A percentile compares a stretch with the other conserved stretches of the same genome.
Evolutionary conservation across 2,329 filamentous ascomycete genomes (phyloP).

Genomic region (Aspergillus sp.): DNA sequence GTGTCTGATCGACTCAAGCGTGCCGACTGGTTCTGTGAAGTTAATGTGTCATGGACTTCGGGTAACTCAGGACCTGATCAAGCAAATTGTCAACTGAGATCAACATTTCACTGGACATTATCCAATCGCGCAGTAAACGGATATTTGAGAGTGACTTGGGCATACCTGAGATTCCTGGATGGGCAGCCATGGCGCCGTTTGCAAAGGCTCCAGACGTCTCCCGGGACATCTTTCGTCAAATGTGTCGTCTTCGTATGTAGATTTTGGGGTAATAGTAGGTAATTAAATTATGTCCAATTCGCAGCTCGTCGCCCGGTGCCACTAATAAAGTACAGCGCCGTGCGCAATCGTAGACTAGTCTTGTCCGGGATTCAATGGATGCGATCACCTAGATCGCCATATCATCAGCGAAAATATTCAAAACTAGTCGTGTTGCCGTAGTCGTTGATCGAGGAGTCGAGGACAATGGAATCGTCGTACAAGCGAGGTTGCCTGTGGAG

Average conservation of each 20-base stretch:
- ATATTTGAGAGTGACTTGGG: background rate
- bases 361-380: background rate
- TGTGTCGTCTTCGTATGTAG: background rate
- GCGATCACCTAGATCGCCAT: slow-evolving; percentile 3
- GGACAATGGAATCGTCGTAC: background rate
- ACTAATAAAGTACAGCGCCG: background rate
- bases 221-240: slow-evolving; percentile 17
- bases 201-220: slow-evolving; percentile 10
- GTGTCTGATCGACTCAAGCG: slow-evolving; percentile 33
- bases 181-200: slow-evolving; percentile 12
- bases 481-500: background rate
- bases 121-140: background rate
- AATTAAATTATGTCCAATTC: background rate
- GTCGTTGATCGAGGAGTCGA: background rate
- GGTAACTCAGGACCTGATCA: slow-evolving; percentile 3
- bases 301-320: background rate
- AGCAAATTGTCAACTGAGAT: slow-evolving; percentile 15
- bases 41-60: slow-evolving; percentile 9
- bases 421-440: background rate
- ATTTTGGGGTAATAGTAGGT: background rate
- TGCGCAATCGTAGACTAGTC: background rate
- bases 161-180: slow-evolving; percentile 18
- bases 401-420: background rate
- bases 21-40: slow-evolving; percentile 20
- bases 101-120: slow-evolving; percentile 13